Evolutionary conservation across 2,329 filamentous ascomycete species (phyloP), one percentile per base, ranked within the genome.

Genomic region (Fusarium nodosum): DNA sequence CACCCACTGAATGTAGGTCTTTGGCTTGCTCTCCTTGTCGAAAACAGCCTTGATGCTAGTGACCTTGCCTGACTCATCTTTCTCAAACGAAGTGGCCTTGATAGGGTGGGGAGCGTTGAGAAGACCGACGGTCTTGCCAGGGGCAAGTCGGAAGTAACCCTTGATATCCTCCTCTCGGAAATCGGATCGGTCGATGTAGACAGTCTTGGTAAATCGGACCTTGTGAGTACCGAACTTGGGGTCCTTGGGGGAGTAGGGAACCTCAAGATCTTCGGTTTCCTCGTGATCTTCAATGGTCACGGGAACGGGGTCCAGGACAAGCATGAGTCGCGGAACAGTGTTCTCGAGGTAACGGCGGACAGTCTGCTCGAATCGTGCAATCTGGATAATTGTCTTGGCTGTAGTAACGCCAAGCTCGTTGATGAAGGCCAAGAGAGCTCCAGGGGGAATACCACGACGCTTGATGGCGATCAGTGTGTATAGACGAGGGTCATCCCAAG

Each of bases 1-100:
- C 8, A 97, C 92, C 95, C 95, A 97, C 77, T 97, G 94, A 77
- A 97, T 97, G 76, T 89, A 93, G 2, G 93, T 90, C 82, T 97
- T 95, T 42, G 91, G 88, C 73, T 90, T 89, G 20, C 85, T 87
- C 64, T 93, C 91, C 62, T 91, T 91, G 66, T 93, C 91, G 56
- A 90, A 91, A 1, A 80, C 75, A 22, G 77, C 91, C 38, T 84
- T 85, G 60, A 96, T 87, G 66, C 89, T 87, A 3, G 84, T 90
- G 50, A 95, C 86, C 61, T 86, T 85, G 53, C 90, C 91, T 5
- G 82, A 78, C 51, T 86, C 82, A 68, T 93, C 91, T 72, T 90
- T 93, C 51, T 85, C 84, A 79, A 92, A 94, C 3, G 88, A 88
- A 0, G 86, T 88, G 3, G 90, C 91, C 59, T 87, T 90, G 73